These are phyloP conservation scores for Lactarius sp. DNA, from an alignment of 768 basidiomycete genomes.

Conservation along the genomic window DNA sequence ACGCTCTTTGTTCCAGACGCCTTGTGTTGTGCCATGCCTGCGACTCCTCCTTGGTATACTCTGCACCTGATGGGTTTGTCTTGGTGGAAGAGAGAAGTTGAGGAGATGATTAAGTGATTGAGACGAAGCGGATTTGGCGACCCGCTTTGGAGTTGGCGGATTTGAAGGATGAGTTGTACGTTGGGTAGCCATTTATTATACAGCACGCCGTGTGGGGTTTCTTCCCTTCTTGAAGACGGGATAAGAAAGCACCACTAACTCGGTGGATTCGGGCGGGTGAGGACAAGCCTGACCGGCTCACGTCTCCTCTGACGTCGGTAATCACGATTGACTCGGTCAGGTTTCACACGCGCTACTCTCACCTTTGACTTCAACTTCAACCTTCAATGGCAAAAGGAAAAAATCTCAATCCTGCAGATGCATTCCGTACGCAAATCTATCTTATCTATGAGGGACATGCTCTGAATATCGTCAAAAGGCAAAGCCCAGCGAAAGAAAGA, in stretches of 20 bases:
- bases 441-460: background rate
- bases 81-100: conserved; percentile 89
- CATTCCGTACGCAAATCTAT: conserved; percentile 59
- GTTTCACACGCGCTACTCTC: background rate
- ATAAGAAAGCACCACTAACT: conserved; percentile 31
- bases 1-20: conserved; percentile 91
- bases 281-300: conserved; percentile 12
- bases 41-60: conserved; percentile 71
- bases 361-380: background rate
- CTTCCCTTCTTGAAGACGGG: conserved; percentile 49
- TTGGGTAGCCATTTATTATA: conserved; percentile 25
- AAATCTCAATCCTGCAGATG: conserved; percentile 89
- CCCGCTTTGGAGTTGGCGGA: conserved; percentile 49
- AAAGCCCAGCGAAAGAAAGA: conserved; percentile 94
- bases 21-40: conserved; percentile 55
- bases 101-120: conserved; percentile 81
- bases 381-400: conserved; percentile 81
- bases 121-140: conserved; percentile 61
- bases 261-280: conserved; percentile 10
- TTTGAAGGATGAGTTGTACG: conserved; percentile 29
- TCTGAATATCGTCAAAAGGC: conserved; percentile 44
- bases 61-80: conserved; percentile 57
- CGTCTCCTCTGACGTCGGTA: background rate
- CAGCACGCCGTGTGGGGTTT: conserved; percentile 30
- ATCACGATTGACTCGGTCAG: conserved; percentile 28